Evolutionary conservation across 805 yeast species (phyloP), one percentile per base, ranked within the genome.

Genomic region (Wickerhamiella kazuoi): DNA sequence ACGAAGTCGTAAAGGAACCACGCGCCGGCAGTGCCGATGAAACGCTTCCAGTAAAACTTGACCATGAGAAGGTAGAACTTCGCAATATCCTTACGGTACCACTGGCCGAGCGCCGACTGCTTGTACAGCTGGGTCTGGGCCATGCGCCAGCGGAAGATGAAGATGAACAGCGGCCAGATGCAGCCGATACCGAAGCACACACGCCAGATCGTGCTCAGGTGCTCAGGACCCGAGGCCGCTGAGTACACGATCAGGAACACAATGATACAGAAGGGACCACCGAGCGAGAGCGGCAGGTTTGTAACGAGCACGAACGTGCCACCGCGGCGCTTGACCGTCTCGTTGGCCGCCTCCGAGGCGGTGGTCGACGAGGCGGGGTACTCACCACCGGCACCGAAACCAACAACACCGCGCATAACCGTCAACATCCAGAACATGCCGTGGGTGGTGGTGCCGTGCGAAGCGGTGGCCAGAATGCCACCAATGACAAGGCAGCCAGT

Each of bases 1-100:
- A 79, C 79, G 50, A 79, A 79, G 60, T 79, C 93, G 53, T 76
- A 79, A 49, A 79, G 63, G 61, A 79, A 79, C 90, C 90, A 79
- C 41, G 79, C 69, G 4, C 72, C 74, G 53, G 79, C 72, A 15
- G 81, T 74, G 28, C 87, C 90, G 23, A 78, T 46, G 18, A 79
- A 52, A 41, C 80, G 62, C 33, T 51, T 60, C 86, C 87, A 79
- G 60, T 76, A 77, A 57, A 61, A 79, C 51, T 70, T 73, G 42
- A 76, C 39, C 0, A 75, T 73, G 28, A 77, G 64, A 4, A 20
- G 24, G 26, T 23, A 23, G 26, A 23, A 23, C 26, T 23, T 23
- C 2, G 21, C 11, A 9, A 40, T 28, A 14, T 18, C 20, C 13
- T 9, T 7, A 23, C 18, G 21, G 60, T 61, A 56, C 55, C 76